Evolutionary conservation across 1,139 yeast genomes (phyloP), one percentile per base, ranked within the genome.

Genomic region (Pichia sp.): DNA sequence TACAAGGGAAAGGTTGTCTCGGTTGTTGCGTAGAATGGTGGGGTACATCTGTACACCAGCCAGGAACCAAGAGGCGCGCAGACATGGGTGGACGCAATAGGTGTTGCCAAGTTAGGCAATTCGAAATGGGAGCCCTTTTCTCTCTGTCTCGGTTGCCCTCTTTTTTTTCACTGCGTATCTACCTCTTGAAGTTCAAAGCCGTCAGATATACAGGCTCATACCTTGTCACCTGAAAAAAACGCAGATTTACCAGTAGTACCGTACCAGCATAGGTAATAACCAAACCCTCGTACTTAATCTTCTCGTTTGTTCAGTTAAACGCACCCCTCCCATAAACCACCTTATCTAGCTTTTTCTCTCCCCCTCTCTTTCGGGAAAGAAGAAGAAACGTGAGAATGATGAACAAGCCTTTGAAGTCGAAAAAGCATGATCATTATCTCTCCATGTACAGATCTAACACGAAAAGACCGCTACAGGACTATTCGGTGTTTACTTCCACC

Each of bases 341-440:
- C 13, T 13, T 32, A 32, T 13, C 36, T 32, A 32, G 15, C 26
- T 41, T 41, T 41, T 41, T 41, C 15, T 41, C 44, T 41, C 15
- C 26, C 26, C 26, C 26, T 23, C 26, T 41, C 36, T 32, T 10
- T 8, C 47, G n/a, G 19, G 31, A 44, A 45, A 41, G 15, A 4
- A 41, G 26, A 23, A 23, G 26, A 23, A 16, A 16, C 13, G 11
- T n/a, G 15, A 45, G 19, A 8, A 45, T 45, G 48, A 45, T 6
- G 26, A 26, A 8, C n/a, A 47, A 26, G 41, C 50, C 45, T 10
- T 47, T 47, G 15, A 47, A 47, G 15, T 47, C 50, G 15, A 47
- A 23, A 30, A 16, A 34, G 45, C 30, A 40, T 13, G 50, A 47
- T 16, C 13, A 31, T 10, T 47, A 15, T 19, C 34, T 47, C 8